Evolutionary conservation across 129 eudicot genomes (phyloP).

Genomic region (Helianthus annuus): HanXRQr2.0-SUNRISE NC_035444.2:1549945-1550444

Average conservation of each 20-base stretch:
- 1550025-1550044: constrained; percentile 26
- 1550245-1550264: not conserved
- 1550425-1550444: constrained; percentile 1
- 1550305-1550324: constrained; percentile 43
- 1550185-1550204: constrained; percentile 64
- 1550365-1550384: constrained; percentile 63
- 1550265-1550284: constrained; percentile 26
- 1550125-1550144: constrained; percentile 52
- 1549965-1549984: not conserved
- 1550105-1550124: constrained; percentile 26
- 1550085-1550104: constrained; percentile 35
- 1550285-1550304: constrained; percentile 44
- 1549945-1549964: not conserved
- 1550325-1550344: constrained; percentile 30
- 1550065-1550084: constrained; percentile 38
- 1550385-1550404: constrained; percentile 66
- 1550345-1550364: constrained; percentile 61
- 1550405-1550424: constrained; percentile 62
- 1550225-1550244: constrained; percentile 14
- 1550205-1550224: constrained; percentile 40
- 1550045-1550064: constrained; percentile 40
- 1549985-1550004: not conserved
- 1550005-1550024: not conserved
- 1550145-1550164: constrained; percentile 41
- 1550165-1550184: constrained; percentile 78